Conservation (phyloP, 768 basidiomycete species). For the Lentinus tigrinus region DNA sequence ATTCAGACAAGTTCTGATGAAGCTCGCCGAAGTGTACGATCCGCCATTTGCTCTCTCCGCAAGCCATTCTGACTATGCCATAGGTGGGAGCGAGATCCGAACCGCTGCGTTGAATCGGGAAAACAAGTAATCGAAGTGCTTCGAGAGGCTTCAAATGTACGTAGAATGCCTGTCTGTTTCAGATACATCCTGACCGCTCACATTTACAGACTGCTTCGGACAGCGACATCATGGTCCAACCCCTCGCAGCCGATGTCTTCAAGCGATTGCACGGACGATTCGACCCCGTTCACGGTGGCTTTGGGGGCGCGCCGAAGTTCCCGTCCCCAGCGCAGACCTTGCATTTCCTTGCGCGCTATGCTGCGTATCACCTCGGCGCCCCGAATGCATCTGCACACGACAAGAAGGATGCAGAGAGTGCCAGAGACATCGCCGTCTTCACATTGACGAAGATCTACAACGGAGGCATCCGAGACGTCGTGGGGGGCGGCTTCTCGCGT, state of each 20-base stretch:
- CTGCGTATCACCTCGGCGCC: conserved; percentile 11
- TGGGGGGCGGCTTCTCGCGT: conserved; percentile 39
- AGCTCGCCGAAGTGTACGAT: conserved; percentile 24
- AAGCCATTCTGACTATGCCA: neutral
- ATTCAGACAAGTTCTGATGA: conserved; percentile 22
- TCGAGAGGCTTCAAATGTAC: conserved; percentile 8
- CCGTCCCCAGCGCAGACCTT: conserved; percentile 28
- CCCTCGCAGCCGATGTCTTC: conserved; percentile 15
- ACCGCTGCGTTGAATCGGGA: conserved; percentile 16
- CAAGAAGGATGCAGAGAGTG: conserved; percentile 8
- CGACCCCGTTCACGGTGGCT: conserved; percentile 36
- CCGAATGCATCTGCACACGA: neutral
- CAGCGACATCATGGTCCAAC: neutral
- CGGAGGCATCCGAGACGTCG: conserved; percentile 40
- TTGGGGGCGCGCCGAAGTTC: conserved; percentile 39
- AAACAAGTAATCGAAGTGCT: conserved; percentile 24
- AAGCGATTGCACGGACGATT: conserved; percentile 19
- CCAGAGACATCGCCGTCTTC: conserved; percentile 23
- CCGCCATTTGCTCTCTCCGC: too few relatives aligned
- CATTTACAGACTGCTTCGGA: conserved; percentile 3
- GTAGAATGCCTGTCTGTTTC: neutral
- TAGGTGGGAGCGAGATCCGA: conserved; percentile 23
- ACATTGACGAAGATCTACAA: conserved; percentile 25
- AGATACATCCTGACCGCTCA: neutral
- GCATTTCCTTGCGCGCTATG: conserved; percentile 24